phyloP scores from a whole-genome alignment of 1,284 basidiomycete species.

The Fomitiporia mediterranea region DNA sequence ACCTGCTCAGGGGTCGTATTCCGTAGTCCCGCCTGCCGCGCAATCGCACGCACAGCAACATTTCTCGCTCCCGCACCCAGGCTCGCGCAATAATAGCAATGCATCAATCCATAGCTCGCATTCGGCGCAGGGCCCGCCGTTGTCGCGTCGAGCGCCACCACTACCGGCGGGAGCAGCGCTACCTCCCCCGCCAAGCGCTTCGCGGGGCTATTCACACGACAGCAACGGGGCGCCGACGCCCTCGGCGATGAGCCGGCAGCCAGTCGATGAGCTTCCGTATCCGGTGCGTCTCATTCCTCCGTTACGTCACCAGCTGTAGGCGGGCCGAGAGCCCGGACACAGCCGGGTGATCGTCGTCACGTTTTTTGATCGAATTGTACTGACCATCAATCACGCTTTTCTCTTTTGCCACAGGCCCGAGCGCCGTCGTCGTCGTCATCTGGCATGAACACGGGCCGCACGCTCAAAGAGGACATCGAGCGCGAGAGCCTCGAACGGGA shows the following conservation, averaged over 20 bases:
- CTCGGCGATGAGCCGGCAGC: slow-evolving; percentile 16
- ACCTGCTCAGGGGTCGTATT: slow-evolving; percentile 11
- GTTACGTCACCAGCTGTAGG: slow-evolving; percentile 1
- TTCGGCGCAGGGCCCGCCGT: not conserved
- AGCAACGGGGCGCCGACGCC: slow-evolving; percentile 3
- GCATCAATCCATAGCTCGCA: slow-evolving; percentile 5
- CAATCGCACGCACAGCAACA: slow-evolving; percentile 4
- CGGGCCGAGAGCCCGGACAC: not conserved
- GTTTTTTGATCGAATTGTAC: not conserved
- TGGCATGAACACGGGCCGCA: slow-evolving; percentile 7
- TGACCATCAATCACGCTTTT: slow-evolving; percentile 5
- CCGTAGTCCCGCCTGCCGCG: slow-evolving; percentile 7
- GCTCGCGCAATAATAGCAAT: slow-evolving; percentile 1
- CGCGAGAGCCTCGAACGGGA: slow-evolving; percentile 12
- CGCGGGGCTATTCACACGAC: not conserved
- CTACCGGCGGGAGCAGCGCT: slow-evolving; percentile 7
- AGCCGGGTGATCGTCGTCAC: slow-evolving; percentile 1
- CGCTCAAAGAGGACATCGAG: slow-evolving; percentile 17
- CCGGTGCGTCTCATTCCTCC: slow-evolving; percentile 14
- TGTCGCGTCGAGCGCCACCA: slow-evolving; percentile 4
- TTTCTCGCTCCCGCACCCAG: slow-evolving; percentile 4
- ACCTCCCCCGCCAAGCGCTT: slow-evolving; percentile 13
- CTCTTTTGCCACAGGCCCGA: slow-evolving; percentile 11
- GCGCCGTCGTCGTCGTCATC: slow-evolving; percentile 8
- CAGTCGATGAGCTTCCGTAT: slow-evolving; percentile 14